phyloP scores from a whole-genome alignment of 1,139 yeast species.

The Geotrichum reessii region DNA sequence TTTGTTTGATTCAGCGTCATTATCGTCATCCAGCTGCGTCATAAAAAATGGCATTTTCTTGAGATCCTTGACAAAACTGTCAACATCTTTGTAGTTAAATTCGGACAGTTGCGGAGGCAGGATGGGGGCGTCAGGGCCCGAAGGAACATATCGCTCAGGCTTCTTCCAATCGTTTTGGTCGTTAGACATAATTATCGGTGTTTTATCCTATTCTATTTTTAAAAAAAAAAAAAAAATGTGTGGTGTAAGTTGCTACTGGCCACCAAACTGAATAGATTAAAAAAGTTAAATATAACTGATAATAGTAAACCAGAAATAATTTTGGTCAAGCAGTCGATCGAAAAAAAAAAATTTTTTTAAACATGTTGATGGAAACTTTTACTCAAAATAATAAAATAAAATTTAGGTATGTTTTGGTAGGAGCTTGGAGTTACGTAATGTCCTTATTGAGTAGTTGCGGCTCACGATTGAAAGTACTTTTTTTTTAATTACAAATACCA shows the following conservation, averaged over 20 bases:
- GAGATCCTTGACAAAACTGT: constrained; percentile 71
- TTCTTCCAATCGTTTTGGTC: constrained; percentile 32
- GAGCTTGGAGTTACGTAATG: not conserved
- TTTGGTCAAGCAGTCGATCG: not conserved
- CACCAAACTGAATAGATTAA: not conserved
- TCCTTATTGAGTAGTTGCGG: not conserved
- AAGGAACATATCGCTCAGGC: constrained; percentile 53
- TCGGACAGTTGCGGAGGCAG: constrained; percentile 79
- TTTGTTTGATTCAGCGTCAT: constrained; percentile 61
- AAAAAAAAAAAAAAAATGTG: too few relatives aligned
- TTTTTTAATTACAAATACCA: not conserved
- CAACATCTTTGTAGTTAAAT: constrained; percentile 47
- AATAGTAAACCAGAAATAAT: not conserved
- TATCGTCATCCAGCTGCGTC: constrained; percentile 77
- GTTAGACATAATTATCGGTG: constrained; percentile 7
- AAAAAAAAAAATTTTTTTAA: too few relatives aligned
- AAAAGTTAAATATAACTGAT: not conserved
- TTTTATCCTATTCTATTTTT: not conserved
- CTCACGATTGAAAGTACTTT: not conserved
- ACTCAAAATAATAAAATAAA: not conserved
- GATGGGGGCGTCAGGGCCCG: constrained; percentile 69
- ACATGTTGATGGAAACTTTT: not conserved
- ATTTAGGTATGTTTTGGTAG: not conserved
- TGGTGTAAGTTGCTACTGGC: not conserved
- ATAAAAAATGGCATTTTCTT: constrained; percentile 89